Evolutionary conservation across 306 rosid genomes (phyloP), one percentile per base, ranked within the genome.

Genomic region (Trichosanthes truncata): DNA sequence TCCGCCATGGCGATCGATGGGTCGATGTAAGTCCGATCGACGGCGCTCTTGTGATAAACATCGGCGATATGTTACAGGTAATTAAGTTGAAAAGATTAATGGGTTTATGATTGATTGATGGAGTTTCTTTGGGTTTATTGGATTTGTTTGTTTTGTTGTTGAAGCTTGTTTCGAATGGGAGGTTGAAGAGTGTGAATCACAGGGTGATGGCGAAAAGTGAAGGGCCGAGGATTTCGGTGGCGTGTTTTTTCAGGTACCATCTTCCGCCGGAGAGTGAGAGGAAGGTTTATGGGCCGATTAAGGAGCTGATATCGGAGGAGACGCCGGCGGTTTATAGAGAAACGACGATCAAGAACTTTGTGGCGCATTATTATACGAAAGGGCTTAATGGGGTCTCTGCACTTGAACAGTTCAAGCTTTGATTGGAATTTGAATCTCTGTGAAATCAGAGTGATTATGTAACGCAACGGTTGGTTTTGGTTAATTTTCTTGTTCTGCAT

Each of bases 151-250:
- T 67, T 38, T 66, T 65, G 25, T 36, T 31, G 87, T 74, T 84
- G 38, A 52, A 55, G 60, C 60, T 55, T 20, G 4, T 81, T n/a
- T 78, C 84, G 66, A 81, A 84, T 65, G 84, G 82, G 11, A 78
- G 52, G 48, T 78, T 81, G 82, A 72, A 60, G 80, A 84, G 87
- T 45, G 81, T 81, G 14, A 36, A 78, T 4, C 87, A 81, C 15
- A 81, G 87, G 68, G 87, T 81, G 40, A 74, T 81, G 62, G 59
- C 82, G 6, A 18, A 45, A 14, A 84, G 61, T 29, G 49, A 17
- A 35, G 74, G 74, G 26, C 51, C 84, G 23, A 71, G 84, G 55
- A 56, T 84, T 20, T 84, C 87, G 10, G 59, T 81, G 26, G 87
- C 84, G 23, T 38, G 74, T n/a, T 38, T 67, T 38, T 38, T 67